A percentile compares a stretch with the other conserved stretches of the same genome.
These are phyloP conservation scores for Termitomyces sp. DNA, from an alignment of 768 basidiomycete genomes.

Conservation along the genomic window DNA sequence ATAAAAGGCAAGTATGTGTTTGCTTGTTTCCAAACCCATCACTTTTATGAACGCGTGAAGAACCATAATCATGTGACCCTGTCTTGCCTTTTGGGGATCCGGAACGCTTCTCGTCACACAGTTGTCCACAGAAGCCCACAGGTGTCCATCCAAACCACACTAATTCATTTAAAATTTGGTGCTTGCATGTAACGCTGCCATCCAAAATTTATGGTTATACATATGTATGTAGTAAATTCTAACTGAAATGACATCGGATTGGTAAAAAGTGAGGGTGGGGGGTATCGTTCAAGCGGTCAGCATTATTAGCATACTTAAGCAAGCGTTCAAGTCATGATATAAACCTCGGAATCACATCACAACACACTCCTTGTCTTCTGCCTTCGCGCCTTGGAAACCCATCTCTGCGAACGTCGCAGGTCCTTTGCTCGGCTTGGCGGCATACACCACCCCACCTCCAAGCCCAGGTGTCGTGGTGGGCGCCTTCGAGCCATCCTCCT, in stretches of 20 bases:
- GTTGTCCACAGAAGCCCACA: background rate
- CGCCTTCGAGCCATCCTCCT: background rate
- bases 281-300: background rate
- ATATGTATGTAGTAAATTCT: background rate
- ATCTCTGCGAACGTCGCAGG: conserved; percentile 90
- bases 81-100: conserved; percentile 1
- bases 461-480: conserved; percentile 14
- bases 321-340: background rate
- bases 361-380: conserved; percentile 78
- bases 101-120: background rate
- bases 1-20: background rate
- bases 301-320: background rate
- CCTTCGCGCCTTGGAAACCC: conserved; percentile 78
- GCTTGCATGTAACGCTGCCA: background rate
- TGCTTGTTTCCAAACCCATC: background rate
- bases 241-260: background rate
- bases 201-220: background rate
- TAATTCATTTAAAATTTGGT: background rate
- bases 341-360: conserved; percentile 58
- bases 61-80: conserved; percentile 14
- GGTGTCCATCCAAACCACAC: background rate
- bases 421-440: conserved; percentile 26
- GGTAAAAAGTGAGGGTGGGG: background rate
- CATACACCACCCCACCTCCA: conserved; percentile 19
- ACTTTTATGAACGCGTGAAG: conserved; percentile 9